Percentiles rank a stretch among this genome's conserved stretches.
Evolutionary conservation across 1,284 basidiomycete genomes (phyloP).

Genomic region (Filobasidium uniguttulatum): DNA sequence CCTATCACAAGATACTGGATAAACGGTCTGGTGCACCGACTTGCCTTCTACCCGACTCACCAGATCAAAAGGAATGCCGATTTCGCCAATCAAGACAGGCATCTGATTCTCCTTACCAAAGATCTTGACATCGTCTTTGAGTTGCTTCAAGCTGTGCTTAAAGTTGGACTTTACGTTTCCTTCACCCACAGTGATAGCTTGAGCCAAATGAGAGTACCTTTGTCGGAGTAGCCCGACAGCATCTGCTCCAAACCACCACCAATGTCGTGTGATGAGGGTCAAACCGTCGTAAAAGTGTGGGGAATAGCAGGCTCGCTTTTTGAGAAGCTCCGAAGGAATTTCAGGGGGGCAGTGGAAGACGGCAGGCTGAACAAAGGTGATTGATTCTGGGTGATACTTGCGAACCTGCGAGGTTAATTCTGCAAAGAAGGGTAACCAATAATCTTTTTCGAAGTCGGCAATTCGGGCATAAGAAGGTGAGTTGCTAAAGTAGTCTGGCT

Average conservation of each 20-base stretch:
- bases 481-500: conserved; percentile 64
- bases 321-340: conserved; percentile 48
- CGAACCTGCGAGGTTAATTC: conserved; percentile 55
- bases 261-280: conserved; percentile 56
- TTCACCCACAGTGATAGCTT: conserved; percentile 56
- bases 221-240: conserved; percentile 59
- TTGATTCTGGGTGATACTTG: conserved; percentile 61
- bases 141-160: conserved; percentile 66
- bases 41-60: conserved; percentile 16
- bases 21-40: background rate
- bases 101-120: conserved; percentile 41
- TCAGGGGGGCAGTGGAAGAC: conserved; percentile 65
- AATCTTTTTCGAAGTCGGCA: conserved; percentile 63
- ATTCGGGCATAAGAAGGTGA: conserved; percentile 35
- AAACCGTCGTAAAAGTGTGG: conserved; percentile 93
- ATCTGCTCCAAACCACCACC: conserved; percentile 86
- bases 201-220: conserved; percentile 53
- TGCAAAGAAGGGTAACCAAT: conserved; percentile 67
- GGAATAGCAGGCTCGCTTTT: conserved; percentile 62
- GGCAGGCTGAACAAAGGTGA: conserved; percentile 82
- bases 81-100: conserved; percentile 88
- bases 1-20: conserved; percentile 28
- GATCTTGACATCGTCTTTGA: conserved; percentile 52
- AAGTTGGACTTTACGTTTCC: conserved; percentile 65
- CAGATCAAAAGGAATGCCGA: conserved; percentile 88